phyloP scores from a whole-genome alignment of 2,329 filamentous ascomycete genomes.

The Decorospora gaudefroyi region DNA sequence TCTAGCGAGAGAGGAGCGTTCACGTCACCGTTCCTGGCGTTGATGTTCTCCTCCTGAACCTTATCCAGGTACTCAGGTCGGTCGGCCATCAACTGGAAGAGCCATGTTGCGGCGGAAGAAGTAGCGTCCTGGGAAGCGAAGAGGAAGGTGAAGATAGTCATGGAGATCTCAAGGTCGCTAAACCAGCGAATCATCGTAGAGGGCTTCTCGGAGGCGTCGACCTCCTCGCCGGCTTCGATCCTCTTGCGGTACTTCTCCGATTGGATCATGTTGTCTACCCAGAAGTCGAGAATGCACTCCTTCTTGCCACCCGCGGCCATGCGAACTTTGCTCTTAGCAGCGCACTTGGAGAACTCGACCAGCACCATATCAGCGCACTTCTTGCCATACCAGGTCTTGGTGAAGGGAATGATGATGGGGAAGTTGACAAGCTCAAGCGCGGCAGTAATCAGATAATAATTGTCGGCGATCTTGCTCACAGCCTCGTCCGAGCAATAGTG shows the following conservation, averaged over 20 bases:
- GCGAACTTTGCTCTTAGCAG: conserved; percentile 88
- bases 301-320: conserved; percentile 87
- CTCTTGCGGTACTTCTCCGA: conserved; percentile 81
- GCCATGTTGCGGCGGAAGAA: conserved; percentile 88
- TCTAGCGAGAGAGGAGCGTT: conserved; percentile 76
- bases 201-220: conserved; percentile 72
- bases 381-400: conserved; percentile 96
- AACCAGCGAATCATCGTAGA: conserved; percentile 81
- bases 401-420: conserved; percentile 88
- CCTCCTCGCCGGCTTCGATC: conserved; percentile 69
- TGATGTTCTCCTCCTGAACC: conserved; percentile 87
- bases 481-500: conserved; percentile 90
- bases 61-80: conserved; percentile 89
- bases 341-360: conserved; percentile 85
- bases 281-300: conserved; percentile 93
- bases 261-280: conserved; percentile 80
- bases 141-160: conserved; percentile 93
- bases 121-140: conserved; percentile 98
- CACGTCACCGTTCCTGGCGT: conserved; percentile 73
- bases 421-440: conserved; percentile 92
- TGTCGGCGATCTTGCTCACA: conserved; percentile 91
- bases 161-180: conserved; percentile 85
- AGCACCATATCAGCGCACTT: conserved; percentile 92
- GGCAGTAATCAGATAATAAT: conserved; percentile 95
- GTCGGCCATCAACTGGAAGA: conserved; percentile 93